Evolutionary conservation across 495 filamentous ascomycete species (phyloP), one percentile per base, ranked within the genome.

Genomic region (Hypoxylon intermedium): DNA sequence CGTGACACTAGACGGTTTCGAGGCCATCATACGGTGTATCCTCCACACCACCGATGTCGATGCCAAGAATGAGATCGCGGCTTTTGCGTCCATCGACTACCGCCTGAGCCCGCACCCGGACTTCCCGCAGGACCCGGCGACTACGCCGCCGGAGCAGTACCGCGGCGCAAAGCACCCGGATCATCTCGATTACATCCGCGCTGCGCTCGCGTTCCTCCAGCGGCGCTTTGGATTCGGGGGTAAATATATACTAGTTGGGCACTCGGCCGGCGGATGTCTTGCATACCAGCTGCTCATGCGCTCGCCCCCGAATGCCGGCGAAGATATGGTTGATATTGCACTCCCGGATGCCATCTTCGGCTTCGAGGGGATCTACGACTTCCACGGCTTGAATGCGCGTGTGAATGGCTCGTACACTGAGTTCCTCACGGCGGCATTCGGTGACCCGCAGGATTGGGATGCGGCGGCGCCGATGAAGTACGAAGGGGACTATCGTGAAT

Each of bases 31-130:
- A 37, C 62, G 72, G 9, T 72, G 75, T 52, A 76, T 88, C 16
- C 69, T 77, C 49, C 47, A 67, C 31, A 66, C 67, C 20, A 65
- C 62, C 2, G 52, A 36, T 1, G 60, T 50, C 41, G 18, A 65
- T 1, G 34, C 36, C 23, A 48, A 24, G 1, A 53, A 55, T 15
- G 55, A 74, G 20, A 80, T 93, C 41, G 77, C 80, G 2, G 89
- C 82, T 40, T 79, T 91, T 60, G 88, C 87, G 28, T 89, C 87
- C 2, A 75, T 96, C 52, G 86, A 89, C 61, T 95, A 96, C 79
- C 85, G 92, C 15, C 83, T 96, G 19, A 92, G 87, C 19, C 80
- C 89, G 0, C 83, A 94, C 70, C 87, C 89, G 0, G 52, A 68
- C 6, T 77, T 85, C 69, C 80, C 87, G 0, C 79, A 83, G 59